phyloP scores from a whole-genome alignment of 1,284 basidiomycete species.

The Laetiporus sulphureus region DNA sequence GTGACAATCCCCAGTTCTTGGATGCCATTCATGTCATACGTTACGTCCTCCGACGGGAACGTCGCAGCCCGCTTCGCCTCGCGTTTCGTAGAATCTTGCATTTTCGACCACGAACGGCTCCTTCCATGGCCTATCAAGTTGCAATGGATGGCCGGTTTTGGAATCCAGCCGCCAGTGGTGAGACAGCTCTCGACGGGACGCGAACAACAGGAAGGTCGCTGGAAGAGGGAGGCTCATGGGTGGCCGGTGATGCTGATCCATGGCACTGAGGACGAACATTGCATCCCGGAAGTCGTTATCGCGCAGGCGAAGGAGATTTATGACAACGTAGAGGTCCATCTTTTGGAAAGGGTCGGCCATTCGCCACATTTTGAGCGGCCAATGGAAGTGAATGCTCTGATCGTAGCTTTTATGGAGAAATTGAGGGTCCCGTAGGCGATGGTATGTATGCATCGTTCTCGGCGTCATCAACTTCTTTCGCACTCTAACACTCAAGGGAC shows the following conservation, averaged over 20 bases:
- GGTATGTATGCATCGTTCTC: no score
- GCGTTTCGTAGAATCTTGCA: conserved; percentile 28
- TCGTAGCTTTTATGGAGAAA: conserved; percentile 1
- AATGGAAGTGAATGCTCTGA: conserved; percentile 6
- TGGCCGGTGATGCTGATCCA: conserved; percentile 30
- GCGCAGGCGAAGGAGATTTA: conserved; percentile 21
- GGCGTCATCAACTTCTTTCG: no score
- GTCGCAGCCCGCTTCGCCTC: conserved; percentile 23
- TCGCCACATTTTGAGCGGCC: conserved; percentile 17
- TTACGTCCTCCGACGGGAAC: conserved; percentile 23
- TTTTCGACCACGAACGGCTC: conserved; percentile 15
- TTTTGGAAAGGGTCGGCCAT: conserved; percentile 27
- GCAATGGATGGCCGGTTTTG: conserved; percentile 29
- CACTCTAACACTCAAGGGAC: no score
- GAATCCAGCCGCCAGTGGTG: conserved; percentile 27
- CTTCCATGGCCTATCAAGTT: conserved; percentile 26
- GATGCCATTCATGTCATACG: conserved; percentile 19
- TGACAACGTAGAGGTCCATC: conserved; percentile 19
- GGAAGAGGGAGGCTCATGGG: conserved; percentile 20
- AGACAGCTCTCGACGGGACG: conserved; percentile 24
- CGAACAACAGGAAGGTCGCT: conserved; percentile 28
- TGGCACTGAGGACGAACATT: conserved; percentile 26
- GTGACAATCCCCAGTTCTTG: conserved; percentile 26
- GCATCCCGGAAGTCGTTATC: conserved; percentile 15
- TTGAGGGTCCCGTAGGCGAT: no score